Evolutionary conservation across 805 yeast species (phyloP), one percentile per base, ranked within the genome.

Genomic region (Starmerella apicola): DNA sequence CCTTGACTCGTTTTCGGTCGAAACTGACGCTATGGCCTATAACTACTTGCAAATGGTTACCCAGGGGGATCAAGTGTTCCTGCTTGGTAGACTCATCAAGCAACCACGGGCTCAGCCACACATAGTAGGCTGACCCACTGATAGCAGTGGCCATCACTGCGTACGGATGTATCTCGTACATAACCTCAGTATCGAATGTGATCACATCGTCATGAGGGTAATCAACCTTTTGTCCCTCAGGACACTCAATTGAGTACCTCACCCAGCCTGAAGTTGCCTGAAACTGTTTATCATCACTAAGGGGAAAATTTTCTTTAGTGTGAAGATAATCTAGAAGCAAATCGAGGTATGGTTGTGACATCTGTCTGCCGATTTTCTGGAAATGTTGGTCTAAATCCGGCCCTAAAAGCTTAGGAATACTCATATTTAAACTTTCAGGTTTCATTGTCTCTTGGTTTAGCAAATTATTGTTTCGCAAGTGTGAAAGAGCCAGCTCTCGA

Each of bases 21-120:
- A 77, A 91, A 5, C 91, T 77, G 2, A 91, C 78, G 54, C 88
- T 85, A 57, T 84, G 95, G 0, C 99, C 99, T 3, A 93, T 69
- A 2, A 91, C 66, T 5, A 91, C 62, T 47, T 75, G 77, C 5
- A 70, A 66, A 7, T 58, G 56, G 0, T 76, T 65, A 45, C 81
- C 74, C 56, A 88, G 55, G 0, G 97, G 95, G 0, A 93, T 74
- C 39, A 93, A 60, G 50, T 84, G 94, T 6, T 53, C 42, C 16
- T 61, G 53, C 2, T 57, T 50, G 5, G 64, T 61, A 2, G 74
- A 61, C 36, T 72, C 75, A 2, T 70, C 71, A 1, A 80, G 67
- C 17, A 91, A 57, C 55, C 70, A 76, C 0, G 99, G 98, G 0
- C 95, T 84, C 7, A 84, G 76, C 99, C 99, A 91, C 0, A 78